These are phyloP conservation scores for Blumeria hordei DNA, from an alignment of 2,329 filamentous ascomycete genomes.

Conservation along the genomic window DNA sequence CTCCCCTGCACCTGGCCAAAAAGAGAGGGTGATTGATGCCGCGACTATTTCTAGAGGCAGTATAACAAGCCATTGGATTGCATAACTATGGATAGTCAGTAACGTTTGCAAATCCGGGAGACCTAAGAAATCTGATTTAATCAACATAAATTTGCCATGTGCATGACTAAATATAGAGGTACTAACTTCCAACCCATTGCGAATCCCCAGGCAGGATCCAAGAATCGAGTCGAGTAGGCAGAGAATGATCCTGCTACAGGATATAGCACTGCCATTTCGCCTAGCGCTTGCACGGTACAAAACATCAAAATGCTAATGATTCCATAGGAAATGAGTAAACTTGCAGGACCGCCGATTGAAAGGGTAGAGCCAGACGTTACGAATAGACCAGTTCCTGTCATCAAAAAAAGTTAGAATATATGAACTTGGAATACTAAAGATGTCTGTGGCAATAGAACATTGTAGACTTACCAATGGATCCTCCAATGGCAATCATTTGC, in stretches of 20 bases:
- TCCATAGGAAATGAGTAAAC: slow-evolving; percentile 50
- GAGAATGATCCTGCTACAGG: slow-evolving; percentile 84
- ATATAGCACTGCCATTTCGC: slow-evolving; percentile 75
- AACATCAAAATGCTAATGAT: slow-evolving; percentile 75
- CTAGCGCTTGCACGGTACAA: slow-evolving; percentile 74
- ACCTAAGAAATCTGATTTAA: too few species aligned
- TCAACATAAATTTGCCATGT: too few species aligned
- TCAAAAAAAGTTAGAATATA: neutral
- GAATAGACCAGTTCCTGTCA: slow-evolving; percentile 54
- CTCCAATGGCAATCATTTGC: slow-evolving; percentile 95
- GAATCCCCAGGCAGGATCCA: slow-evolving; percentile 87
- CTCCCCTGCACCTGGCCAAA: slow-evolving; percentile 39
- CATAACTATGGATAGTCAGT: slow-evolving; percentile 24
- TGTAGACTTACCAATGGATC: slow-evolving; percentile 47
- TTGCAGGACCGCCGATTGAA: slow-evolving; percentile 50
- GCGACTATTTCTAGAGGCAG: slow-evolving; percentile 72
- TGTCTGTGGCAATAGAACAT: neutral
- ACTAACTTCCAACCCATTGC: slow-evolving; percentile 54
- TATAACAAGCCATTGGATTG: slow-evolving; percentile 66
- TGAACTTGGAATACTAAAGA: neutral
- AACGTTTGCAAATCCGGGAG: too few species aligned
- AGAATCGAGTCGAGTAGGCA: slow-evolving; percentile 71
- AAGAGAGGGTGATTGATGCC: slow-evolving; percentile 61
- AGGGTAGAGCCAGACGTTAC: slow-evolving; percentile 56
- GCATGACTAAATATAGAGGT: neutral